Base-by-base conservation (phyloP, 1,284 basidiomycete species). In the Ceratobasidium sp. region DNA sequence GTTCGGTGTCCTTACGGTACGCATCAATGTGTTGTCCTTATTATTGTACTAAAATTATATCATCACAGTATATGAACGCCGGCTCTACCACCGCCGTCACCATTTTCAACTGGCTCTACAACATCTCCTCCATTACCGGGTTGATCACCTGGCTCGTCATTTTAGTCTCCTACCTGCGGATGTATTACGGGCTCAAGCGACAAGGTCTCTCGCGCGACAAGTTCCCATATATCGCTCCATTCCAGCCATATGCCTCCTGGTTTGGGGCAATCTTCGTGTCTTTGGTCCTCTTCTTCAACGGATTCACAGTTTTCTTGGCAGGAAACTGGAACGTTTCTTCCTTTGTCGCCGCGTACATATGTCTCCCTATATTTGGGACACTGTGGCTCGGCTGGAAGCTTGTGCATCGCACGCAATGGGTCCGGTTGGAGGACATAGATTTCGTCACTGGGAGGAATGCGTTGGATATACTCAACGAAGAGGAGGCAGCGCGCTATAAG, bases 41-140 rank as follows among this genome's bases (percentile, higher is more conserved):
- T n/a, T n/a, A n/a, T n/a, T n/a, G n/a, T n/a, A n/a, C n/a, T n/a
- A n/a, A n/a, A 54, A 67, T 30, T 43, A 35, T 64, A 49, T 28
- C 3, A 21, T 38, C 23, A 21, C n/a, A 67, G 63, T 86, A 83
- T 80, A 79, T 86, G 76, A 80, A 78, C 38, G 75, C 76, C 61
- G 76, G 77, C 50, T 54, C 75, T 63, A 26, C 41, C 30, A 57
- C 64, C 14, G 72, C 72, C 8, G 74, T 73, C 5, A 75, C 73
- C 16, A 57, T 76, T 41, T 83, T 83, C 76, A 77, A 79, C 75
- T 83, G 82, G 89, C 81, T 90, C 43, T 85, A 90, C 77, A 89
- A 90, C 78, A 82, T 92, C 62, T 89, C 88, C 6, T 87, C 90
- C 9, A 88, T 91, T 72, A 89, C 89, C 0, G 89, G 89, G 23